Conservation (phyloP, 2,329 filamentous ascomycete genomes). For the Diaporthe sp. region DNA sequence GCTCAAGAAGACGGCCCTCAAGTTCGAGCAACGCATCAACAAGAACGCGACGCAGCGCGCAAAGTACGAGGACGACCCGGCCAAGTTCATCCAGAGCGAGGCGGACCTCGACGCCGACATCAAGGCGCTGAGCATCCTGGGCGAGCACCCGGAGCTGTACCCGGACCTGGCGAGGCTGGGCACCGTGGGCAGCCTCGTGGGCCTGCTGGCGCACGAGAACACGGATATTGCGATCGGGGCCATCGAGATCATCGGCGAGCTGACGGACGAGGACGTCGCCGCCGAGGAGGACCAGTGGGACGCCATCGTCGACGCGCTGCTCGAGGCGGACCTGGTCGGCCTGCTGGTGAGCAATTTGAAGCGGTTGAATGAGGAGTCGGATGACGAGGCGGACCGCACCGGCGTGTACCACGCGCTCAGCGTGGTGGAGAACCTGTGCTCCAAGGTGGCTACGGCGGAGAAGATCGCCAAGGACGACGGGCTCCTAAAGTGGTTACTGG, state of each 20-base stretch:
- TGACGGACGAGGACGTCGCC: constrained; percentile 92
- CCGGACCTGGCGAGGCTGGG: constrained; percentile 81
- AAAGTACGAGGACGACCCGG: constrained; percentile 82
- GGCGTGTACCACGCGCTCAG: constrained; percentile 89
- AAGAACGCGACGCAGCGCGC: constrained; percentile 92
- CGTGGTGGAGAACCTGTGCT: constrained; percentile 88
- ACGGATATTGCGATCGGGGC: constrained; percentile 95
- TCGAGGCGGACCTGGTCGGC: constrained; percentile 77
- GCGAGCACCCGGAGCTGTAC: constrained; percentile 88
- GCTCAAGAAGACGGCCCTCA: constrained; percentile 83
- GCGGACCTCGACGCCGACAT: constrained; percentile 91
- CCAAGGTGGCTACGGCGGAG: constrained; percentile 74
- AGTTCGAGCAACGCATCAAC: constrained; percentile 89
- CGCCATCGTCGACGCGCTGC: constrained; percentile 72
- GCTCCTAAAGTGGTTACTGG: constrained; percentile 81
- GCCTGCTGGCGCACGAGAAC: constrained; percentile 91
- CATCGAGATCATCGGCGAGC: constrained; percentile 87
- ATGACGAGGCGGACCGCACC: constrained; percentile 74
- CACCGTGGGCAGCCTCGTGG: constrained; percentile 78
- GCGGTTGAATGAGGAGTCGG: constrained; percentile 79
- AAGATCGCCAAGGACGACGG: constrained; percentile 75
- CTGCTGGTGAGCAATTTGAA: constrained; percentile 82
- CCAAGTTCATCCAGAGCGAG: constrained; percentile 86
- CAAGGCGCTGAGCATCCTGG: constrained; percentile 85
- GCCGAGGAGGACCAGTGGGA: constrained; percentile 86